A percentile compares a stretch with the other conserved stretches of the same genome.
Evolutionary conservation across 805 yeast genomes (phyloP).

Genomic region (Suhomyces sp.): DNA sequence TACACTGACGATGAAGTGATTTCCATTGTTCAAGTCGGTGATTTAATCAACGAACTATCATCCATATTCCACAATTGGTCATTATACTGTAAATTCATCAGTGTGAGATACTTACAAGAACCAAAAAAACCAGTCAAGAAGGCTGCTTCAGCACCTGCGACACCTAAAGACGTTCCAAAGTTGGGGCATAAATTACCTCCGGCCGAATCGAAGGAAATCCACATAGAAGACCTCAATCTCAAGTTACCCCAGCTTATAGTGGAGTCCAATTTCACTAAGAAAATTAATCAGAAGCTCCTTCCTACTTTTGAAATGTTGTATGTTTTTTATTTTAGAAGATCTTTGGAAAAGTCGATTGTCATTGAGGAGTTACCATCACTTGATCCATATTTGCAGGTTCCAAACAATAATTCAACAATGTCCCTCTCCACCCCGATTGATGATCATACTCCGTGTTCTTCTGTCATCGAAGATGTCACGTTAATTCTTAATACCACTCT

Average conservation of each 20-base stretch:
- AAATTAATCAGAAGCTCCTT: conserved; percentile 50
- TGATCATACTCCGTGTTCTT: conserved; percentile 68
- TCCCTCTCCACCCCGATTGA: conserved; percentile 31
- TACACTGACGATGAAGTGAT: conserved; percentile 35
- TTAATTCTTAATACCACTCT: conserved; percentile 69
- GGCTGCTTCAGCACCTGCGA: neutral
- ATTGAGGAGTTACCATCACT: conserved; percentile 54
- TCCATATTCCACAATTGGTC: conserved; percentile 85
- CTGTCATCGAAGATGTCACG: conserved; percentile 83
- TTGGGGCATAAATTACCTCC: no score
- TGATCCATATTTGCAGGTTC: conserved; percentile 4
- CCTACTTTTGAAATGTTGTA: conserved; percentile 66
- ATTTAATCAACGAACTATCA: conserved; percentile 65
- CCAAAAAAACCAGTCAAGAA: conserved; percentile 7
- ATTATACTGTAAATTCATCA: conserved; percentile 69
- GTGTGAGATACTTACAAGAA: conserved; percentile 54
- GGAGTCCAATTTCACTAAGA: conserved; percentile 54
- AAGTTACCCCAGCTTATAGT: conserved; percentile 53
- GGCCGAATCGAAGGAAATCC: neutral
- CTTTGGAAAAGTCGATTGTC: conserved; percentile 77
- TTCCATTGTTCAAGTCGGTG: conserved; percentile 66
- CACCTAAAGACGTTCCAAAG: conserved; percentile 1
- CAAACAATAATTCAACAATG: neutral
- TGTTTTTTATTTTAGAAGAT: conserved; percentile 67
- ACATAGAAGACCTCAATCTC: conserved; percentile 19